These are phyloP conservation scores for Phytophthora melonis DNA, from an alignment of 352 stramenopile species.

Conservation along the genomic window DNA sequence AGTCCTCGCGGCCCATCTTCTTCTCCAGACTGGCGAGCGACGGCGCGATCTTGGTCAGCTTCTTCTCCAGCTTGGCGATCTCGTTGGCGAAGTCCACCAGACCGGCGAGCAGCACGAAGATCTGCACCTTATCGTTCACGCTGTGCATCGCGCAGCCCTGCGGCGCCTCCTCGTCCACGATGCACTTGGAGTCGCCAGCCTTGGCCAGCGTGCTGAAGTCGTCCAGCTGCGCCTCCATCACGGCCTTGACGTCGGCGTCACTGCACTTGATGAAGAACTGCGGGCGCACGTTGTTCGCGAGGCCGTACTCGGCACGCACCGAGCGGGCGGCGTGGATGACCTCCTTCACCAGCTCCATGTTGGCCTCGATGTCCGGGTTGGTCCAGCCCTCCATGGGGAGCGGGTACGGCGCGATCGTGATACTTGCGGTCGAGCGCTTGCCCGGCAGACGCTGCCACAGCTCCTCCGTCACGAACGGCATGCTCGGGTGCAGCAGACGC, in stretches of 20 bases:
- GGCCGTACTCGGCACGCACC: constrained; percentile 90
- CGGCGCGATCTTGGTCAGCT: constrained; percentile 83
- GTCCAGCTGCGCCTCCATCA: constrained; percentile 86
- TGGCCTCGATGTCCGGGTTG: constrained; percentile 89
- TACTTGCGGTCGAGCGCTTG: constrained; percentile 71
- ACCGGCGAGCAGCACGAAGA: constrained; percentile 87
- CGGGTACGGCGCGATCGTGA: constrained; percentile 87
- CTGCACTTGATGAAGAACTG: constrained; percentile 93
- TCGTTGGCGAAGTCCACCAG: constrained; percentile 92
- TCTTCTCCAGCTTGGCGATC: constrained; percentile 92
- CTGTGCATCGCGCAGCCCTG: constrained; percentile 93
- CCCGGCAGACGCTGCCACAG: constrained; percentile 89
- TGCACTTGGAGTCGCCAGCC: constrained; percentile 90
- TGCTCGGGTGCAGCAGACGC: constrained; percentile 97
- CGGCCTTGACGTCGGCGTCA: constrained; percentile 73
- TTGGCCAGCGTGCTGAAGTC: constrained; percentile 97
- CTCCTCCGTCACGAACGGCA: constrained; percentile 98
- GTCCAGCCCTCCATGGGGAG: constrained; percentile 82
- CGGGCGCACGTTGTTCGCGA: constrained; percentile 82
- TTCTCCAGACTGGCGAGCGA: constrained; percentile 79
- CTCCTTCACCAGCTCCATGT: constrained; percentile 95
- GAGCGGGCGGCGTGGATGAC: constrained; percentile 96
- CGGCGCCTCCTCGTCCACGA: constrained; percentile 84
- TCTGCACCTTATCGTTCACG: constrained; percentile 95
- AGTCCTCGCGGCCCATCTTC: constrained; percentile 87